Evolutionary conservation across 371 early-diverging fungal genomes (phyloP).

Genomic region (Fennellomyces sp.): DNA sequence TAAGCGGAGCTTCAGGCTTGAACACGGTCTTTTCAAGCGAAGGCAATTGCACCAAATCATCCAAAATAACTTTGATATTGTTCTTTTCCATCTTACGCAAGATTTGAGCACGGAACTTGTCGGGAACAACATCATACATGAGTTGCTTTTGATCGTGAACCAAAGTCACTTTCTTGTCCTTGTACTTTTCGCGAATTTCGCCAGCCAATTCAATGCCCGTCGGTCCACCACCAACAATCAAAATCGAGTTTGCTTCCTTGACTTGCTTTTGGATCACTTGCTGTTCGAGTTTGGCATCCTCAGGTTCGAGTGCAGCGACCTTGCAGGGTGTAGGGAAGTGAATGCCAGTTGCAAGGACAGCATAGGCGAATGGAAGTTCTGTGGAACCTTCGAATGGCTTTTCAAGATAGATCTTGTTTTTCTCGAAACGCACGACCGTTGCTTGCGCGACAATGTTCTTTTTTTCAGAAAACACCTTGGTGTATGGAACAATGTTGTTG

Average conservation of each 20-base stretch:
- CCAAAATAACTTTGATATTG: constrained; percentile 47
- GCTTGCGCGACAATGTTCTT: constrained; percentile 33
- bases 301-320: constrained; percentile 8
- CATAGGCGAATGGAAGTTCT: constrained; percentile 20
- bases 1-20: constrained; percentile 11
- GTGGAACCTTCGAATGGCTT: constrained; percentile 12
- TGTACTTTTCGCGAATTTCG: constrained; percentile 44
- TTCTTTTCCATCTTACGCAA: constrained; percentile 29
- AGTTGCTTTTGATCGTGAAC: constrained; percentile 35
- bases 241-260: constrained; percentile 40
- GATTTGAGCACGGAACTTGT: constrained; percentile 27
- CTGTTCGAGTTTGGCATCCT: constrained; percentile 31
- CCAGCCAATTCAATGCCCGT: constrained; percentile 62
- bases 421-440: constrained; percentile 19
- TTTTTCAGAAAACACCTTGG: constrained; percentile 20
- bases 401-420: constrained; percentile 17
- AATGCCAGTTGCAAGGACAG: constrained; percentile 34
- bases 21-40: constrained; percentile 8
- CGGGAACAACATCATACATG: constrained; percentile 17
- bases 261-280: constrained; percentile 29
- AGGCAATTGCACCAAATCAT: constrained; percentile 38
- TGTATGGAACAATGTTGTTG: constrained; percentile 33
- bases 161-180: constrained; percentile 51
- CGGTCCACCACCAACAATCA: constrained; percentile 63
- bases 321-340: constrained; percentile 25